Base-by-base conservation (phyloP, 164 flowering plant genomes). In the Tinospora cordifolia region DNA sequence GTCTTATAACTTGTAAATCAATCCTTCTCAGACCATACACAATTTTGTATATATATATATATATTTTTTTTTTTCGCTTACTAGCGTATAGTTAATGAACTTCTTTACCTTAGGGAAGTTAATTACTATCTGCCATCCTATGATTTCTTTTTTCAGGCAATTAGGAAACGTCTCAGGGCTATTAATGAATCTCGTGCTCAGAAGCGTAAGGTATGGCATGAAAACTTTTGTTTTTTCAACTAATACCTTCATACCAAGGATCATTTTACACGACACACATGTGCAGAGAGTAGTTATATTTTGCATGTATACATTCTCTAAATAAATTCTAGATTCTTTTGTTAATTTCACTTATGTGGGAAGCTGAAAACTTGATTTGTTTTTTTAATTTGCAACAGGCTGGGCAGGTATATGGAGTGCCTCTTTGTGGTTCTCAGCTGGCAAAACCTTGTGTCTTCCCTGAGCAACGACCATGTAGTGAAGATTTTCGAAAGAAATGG, bases 331-430 rank as follows among this genome's bases (percentile, higher is more conserved):
- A 26, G 26, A 2, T 22, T n/a, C 19, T 41, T 44, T 17, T 14
- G 1, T 44, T 21, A 41, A 12, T 44, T 63, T 13, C 66, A 3
- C 54, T 62, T 64, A 47, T 40, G 40, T 47, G 27, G 34, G 54
- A 71, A 65, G 54, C 58, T 75, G 74, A 75, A 75, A 67, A 44
- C 58, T 77, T 24, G 36, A 26, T 46, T 19, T 63, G 57, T 49
- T 58, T 76, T 71, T 27, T 70, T 66, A 25, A 36, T 62, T 15
- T 81, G 74, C 41, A 70, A 74, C 84, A 95, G 99, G 99, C 97
- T 71, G 99, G 99, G 46, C 98, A 95, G 78, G 98, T 91, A 60
- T 95, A 95, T 82, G 98, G 96, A 63, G 92, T 87, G 69, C 93
- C 98, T 73, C 89, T 95, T 72, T 82, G 92, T 82, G 97, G 89